These are phyloP conservation scores for Exophiala calicioides DNA, from an alignment of 2,329 filamentous ascomycete genomes.

Conservation along the genomic window DNA sequence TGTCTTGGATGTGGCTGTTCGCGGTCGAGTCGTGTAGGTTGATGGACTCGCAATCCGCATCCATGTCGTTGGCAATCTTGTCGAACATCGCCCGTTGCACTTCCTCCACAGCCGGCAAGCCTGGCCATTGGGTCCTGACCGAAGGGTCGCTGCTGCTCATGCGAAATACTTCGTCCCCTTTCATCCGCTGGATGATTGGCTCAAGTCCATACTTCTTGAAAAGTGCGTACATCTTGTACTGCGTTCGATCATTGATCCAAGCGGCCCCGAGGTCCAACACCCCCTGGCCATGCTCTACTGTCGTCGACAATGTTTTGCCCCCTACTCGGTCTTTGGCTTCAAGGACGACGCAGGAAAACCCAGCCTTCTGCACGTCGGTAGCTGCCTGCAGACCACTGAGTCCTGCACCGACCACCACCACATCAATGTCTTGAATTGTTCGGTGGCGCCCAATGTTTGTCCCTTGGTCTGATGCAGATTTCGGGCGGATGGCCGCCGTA, in stretches of 20 bases:
- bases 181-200: conserved; percentile 50
- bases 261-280: conserved; percentile 57
- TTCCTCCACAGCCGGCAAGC: conserved; percentile 5
- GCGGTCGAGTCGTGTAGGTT: conserved; percentile 6
- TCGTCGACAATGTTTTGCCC: conserved; percentile 37
- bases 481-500: no score
- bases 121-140: conserved; percentile 5
- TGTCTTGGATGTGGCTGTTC: conserved; percentile 9
- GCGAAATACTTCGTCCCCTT: conserved; percentile 29
- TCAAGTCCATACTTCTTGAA: conserved; percentile 40
- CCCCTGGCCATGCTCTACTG: conserved; percentile 16
- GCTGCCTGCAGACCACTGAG: conserved; percentile 42
- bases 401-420: conserved; percentile 43
- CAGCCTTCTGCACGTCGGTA: conserved; percentile 32
- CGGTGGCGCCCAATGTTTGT: no score
- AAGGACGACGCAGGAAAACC: conserved; percentile 38
- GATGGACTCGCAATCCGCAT: conserved; percentile 12
- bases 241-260: conserved; percentile 61
- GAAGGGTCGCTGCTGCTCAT: conserved; percentile 1
- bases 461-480: no score
- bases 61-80: conserved; percentile 22
- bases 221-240: conserved; percentile 46
- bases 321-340: conserved; percentile 47
- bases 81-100: conserved; percentile 4
- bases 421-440: conserved; percentile 28